Conservation (phyloP, 768 basidiomycete genomes). For the Fomitopsis serialis region DNA sequence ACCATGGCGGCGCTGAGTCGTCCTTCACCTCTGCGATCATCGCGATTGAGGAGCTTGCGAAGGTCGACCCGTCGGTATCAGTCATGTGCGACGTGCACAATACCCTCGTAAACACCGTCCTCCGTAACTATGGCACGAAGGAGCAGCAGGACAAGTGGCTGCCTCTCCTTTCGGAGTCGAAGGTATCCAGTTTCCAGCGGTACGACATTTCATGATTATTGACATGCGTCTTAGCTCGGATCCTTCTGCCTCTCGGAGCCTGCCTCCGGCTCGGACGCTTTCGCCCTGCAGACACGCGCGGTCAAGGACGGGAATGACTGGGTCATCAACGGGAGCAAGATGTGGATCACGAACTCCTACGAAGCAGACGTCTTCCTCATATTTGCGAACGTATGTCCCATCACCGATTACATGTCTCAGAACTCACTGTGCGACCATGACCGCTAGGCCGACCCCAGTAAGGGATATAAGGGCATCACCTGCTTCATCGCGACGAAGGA, state of each 20-base stretch:
- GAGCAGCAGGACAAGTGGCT: slow-evolving; percentile 88
- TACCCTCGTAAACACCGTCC: slow-evolving; percentile 93
- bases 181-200: slow-evolving; percentile 39
- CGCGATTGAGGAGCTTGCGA: slow-evolving; percentile 95
- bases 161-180: slow-evolving; percentile 71
- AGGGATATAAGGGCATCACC: slow-evolving; percentile 98
- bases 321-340: slow-evolving; percentile 94
- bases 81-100: slow-evolving; percentile 98
- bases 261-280: slow-evolving; percentile 93
- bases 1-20: slow-evolving; percentile 81
- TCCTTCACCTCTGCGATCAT: slow-evolving; percentile 96
- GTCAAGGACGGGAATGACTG: slow-evolving; percentile 82
- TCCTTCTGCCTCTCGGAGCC: slow-evolving; percentile 95
- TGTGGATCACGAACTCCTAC: slow-evolving; percentile 97
- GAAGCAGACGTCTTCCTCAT: slow-evolving; percentile 91
- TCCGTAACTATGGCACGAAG: slow-evolving; percentile 80
- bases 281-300: slow-evolving; percentile 91
- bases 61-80: slow-evolving; percentile 92
- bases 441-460: slow-evolving; percentile 69
- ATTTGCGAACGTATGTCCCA: slow-evolving; percentile 85
- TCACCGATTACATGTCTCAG: background rate
- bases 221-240: slow-evolving; percentile 50
- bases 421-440: too few species aligned
- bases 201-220: background rate
- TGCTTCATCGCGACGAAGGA: slow-evolving; percentile 96